Conservation (phyloP, 2,329 filamentous ascomycete genomes). For the Xylaria sp. region DNA sequence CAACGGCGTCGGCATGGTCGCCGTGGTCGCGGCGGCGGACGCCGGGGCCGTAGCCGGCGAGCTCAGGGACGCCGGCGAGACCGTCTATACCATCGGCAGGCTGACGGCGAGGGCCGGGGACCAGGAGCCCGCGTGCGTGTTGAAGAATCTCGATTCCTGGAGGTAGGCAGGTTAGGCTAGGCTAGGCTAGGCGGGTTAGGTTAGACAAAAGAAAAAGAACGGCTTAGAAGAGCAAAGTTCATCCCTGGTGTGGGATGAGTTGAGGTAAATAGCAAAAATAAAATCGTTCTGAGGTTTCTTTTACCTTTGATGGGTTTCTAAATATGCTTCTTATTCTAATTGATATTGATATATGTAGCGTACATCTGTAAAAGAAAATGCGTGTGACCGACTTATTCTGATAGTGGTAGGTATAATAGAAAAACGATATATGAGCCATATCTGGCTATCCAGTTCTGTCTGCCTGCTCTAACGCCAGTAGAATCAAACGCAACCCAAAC, state of each 20-base stretch:
- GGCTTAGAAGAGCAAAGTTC: no score
- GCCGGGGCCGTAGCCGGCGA: slow-evolving; percentile 62
- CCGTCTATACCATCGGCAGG: slow-evolving; percentile 74
- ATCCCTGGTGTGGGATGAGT: background rate
- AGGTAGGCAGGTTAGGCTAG: slow-evolving; percentile 17
- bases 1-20: slow-evolving; percentile 91
- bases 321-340: background rate
- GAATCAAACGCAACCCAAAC: background rate
- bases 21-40: slow-evolving; percentile 71
- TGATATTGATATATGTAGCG: background rate
- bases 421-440: no score
- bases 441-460: background rate
- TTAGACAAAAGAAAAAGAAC: slow-evolving; percentile 3
- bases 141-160: slow-evolving; percentile 59
- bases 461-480: background rate
- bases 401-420: background rate
- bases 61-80: slow-evolving; percentile 72
- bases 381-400: background rate
- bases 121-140: slow-evolving; percentile 60
- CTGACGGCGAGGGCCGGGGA: slow-evolving; percentile 62
- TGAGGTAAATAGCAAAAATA: background rate
- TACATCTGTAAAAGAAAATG: background rate
- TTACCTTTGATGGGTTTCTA: background rate
- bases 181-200: background rate
- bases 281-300: no score